Conservation (phyloP, 805 yeast species). For the Lachancea quebecensis region DNA sequence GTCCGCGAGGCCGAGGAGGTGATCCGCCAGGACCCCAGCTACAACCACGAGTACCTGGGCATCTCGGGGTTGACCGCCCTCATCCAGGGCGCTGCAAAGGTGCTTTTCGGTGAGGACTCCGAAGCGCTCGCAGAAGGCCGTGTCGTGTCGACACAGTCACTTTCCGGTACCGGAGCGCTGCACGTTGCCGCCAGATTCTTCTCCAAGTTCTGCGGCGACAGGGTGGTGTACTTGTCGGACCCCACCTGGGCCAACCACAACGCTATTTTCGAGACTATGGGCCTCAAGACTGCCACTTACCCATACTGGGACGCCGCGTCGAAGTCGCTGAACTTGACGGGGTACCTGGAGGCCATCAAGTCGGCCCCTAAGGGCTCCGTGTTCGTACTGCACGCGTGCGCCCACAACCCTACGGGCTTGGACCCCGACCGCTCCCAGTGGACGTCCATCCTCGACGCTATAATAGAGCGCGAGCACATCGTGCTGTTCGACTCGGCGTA, state of each 20-base stretch:
- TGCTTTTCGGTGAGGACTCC: conserved; percentile 60
- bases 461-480: conserved; percentile 58
- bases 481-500: conserved; percentile 91
- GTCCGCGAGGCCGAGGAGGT: conserved; percentile 62
- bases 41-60: conserved; percentile 85
- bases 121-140: conserved; percentile 51
- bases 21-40: conserved; percentile 49
- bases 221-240: conserved; percentile 59
- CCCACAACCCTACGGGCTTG: conserved; percentile 96
- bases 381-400: conserved; percentile 86
- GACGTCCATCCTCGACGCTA: conserved; percentile 57
- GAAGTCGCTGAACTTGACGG: conserved; percentile 66
- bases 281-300: conserved; percentile 59
- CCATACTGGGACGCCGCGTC: conserved; percentile 80
- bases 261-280: conserved; percentile 69
- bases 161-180: conserved; percentile 94
- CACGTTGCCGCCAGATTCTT: conserved; percentile 69
- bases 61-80: conserved; percentile 70
- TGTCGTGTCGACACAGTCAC: conserved; percentile 77
- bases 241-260: conserved; percentile 99
- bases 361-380: conserved; percentile 70
- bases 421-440: conserved; percentile 86
- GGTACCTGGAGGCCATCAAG: conserved; percentile 55
- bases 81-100: conserved; percentile 62
- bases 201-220: conserved; percentile 30